phyloP scores from a whole-genome alignment of 2,329 filamentous ascomycete genomes.

The Lasiodiplodia hormozganensis region DNA sequence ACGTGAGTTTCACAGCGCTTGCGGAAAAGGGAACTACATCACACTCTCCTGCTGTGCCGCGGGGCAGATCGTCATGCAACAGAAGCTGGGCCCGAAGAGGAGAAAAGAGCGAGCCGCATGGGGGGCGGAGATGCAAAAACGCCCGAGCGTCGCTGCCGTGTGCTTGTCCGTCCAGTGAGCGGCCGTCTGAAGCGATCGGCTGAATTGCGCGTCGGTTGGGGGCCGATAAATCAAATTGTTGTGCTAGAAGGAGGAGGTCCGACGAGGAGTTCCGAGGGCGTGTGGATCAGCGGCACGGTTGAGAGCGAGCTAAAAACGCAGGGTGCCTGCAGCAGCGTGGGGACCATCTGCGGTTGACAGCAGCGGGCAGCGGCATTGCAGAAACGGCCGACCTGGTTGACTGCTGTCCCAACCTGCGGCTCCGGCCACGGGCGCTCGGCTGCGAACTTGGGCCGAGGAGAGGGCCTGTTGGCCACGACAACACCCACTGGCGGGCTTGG shows the following conservation, averaged over 20 bases:
- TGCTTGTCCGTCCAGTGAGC: background rate
- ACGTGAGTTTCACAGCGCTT: background rate
- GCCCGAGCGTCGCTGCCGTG: background rate
- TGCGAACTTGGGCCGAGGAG: conserved; percentile 22
- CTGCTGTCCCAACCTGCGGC: background rate
- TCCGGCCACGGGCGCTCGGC: conserved; percentile 7
- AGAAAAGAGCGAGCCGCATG: background rate
- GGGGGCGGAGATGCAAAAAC: background rate
- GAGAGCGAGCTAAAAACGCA: conserved; percentile 7
- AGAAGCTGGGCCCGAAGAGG: background rate
- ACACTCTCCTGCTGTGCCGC: background rate
- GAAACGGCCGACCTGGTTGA: background rate
- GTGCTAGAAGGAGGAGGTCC: background rate
- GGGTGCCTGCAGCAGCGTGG: conserved; percentile 10
- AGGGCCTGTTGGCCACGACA: background rate
- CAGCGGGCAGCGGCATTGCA: background rate
- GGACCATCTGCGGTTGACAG: background rate
- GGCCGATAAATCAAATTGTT: background rate
- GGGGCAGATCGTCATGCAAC: background rate
- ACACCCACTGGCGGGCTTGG: conserved; percentile 10
- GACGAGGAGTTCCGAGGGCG: background rate
- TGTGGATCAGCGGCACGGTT: conserved; percentile 15
- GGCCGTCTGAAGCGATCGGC: background rate
- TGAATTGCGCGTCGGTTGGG: conserved; percentile 15
- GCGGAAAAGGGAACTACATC: background rate